Evolutionary conservation across 768 basidiomycete genomes (phyloP), one percentile per base, ranked within the genome.

Genomic region (Boletus insuetus): DNA sequence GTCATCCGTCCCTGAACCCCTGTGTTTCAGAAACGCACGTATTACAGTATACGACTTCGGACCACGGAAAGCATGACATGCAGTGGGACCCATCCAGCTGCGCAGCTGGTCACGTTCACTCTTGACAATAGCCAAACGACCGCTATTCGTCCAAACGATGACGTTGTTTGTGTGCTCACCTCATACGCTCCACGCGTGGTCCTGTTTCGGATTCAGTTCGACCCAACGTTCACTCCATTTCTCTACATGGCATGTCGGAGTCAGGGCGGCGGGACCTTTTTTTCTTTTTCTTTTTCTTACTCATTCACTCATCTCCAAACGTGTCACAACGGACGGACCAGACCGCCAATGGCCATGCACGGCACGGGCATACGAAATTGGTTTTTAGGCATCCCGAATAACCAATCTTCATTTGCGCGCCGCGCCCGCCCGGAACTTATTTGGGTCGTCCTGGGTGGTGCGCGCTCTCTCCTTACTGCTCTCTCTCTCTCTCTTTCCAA

Each of bases 21-120:
- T 43, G 43, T 57, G 59, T 60, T 60, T 60, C 58, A 55, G n/a
- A 51, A 31, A 13, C 13, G 43, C 47, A 29, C 51, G 34, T 20
- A 16, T 39, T 1, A 17, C 38, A 19, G 14, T 11, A 35, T 4
- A 13, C 26, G 34, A 35, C 3, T 14, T 14, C 14, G 34, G 34
- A 11, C 34, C 34, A 29, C 26, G 26, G 8, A 29, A 29, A 8
- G 7, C 9, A 35, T 35, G 34, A 35, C 14, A 35, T 35, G 34
- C 34, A 35, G 34, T 35, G 32, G 13, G 13, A 34, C 32, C 11
- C 31, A 32, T n/a, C 10, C 32, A 34, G 13, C 13, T 14, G 29
- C 29, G 29, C 14, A 35, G 34, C 13, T 0, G 34, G 34, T 35
- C 34, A 35, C 34, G 34, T 35, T 35, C 34, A 6, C 5, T 35